phyloP scores from a whole-genome alignment of 441 rosid species.

The Gossypium aridum region DNA sequence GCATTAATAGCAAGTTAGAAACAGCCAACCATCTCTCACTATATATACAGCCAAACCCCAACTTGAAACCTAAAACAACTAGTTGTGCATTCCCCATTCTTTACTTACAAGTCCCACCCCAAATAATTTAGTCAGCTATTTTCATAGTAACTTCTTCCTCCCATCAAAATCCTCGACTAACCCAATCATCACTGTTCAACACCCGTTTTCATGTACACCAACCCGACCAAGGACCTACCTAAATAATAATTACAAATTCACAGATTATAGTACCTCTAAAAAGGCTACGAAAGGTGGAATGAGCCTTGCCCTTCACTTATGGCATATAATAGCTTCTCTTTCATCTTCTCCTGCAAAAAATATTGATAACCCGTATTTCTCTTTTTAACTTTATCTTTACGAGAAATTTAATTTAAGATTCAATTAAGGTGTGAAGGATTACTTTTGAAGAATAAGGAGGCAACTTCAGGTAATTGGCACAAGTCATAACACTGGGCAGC shows the following conservation, averaged over 20 bases:
- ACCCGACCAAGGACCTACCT: slow-evolving; percentile 23
- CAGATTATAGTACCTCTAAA: slow-evolving; percentile 20
- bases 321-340: slow-evolving; percentile 84
- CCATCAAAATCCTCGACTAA: background rate
- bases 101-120: slow-evolving; percentile 23
- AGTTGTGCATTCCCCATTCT: slow-evolving; percentile 3
- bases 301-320: slow-evolving; percentile 98
- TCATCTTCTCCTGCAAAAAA: slow-evolving; percentile 81
- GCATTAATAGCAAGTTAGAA: slow-evolving; percentile 13
- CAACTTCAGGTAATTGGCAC: slow-evolving; percentile 93
- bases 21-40: background rate
- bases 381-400: background rate
- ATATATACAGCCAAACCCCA: slow-evolving; percentile 20
- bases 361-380: background rate
- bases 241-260: slow-evolving; percentile 42
- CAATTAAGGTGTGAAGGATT: slow-evolving; percentile 16
- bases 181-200: background rate
- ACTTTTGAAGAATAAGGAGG: slow-evolving; percentile 95
- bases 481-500: slow-evolving; percentile 97
- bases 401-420: background rate
- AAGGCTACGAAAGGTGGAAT: slow-evolving; percentile 77
- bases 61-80: slow-evolving; percentile 13
- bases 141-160: slow-evolving; percentile 15
- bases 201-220: slow-evolving; percentile 25
- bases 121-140: background rate